Percentiles rank a stretch among this genome's conserved stretches.
These are phyloP conservation scores for Acer campestre DNA, from an alignment of 345 rosid species.

Conservation along the genomic window DNA sequence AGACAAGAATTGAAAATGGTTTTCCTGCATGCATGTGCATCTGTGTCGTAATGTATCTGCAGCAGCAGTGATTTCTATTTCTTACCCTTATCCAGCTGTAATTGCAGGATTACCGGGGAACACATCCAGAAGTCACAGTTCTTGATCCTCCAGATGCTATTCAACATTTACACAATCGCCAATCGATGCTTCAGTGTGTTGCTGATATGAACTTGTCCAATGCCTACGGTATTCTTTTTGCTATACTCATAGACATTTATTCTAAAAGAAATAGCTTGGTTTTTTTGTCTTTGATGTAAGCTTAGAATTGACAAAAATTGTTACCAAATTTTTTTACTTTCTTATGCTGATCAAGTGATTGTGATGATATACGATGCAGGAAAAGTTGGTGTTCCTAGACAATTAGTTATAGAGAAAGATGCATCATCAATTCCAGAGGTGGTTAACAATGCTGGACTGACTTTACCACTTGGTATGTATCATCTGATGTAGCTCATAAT, in stretches of 20 bases:
- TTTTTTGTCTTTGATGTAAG: conserved; percentile 7
- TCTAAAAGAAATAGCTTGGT: background rate
- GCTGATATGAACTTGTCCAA: conserved; percentile 71
- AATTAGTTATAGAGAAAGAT: conserved; percentile 63
- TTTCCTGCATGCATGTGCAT: background rate
- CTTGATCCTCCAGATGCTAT: conserved; percentile 88
- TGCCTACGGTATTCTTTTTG: conserved; percentile 44
- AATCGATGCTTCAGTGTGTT: conserved; percentile 81
- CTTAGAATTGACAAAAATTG: background rate
- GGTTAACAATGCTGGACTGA: conserved; percentile 60
- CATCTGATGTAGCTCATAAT: too few relatives aligned
- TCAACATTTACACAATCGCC: conserved; percentile 72
- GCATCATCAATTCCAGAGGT: conserved; percentile 65
- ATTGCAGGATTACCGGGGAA: conserved; percentile 60
- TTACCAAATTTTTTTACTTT: background rate
- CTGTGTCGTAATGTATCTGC: background rate
- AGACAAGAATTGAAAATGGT: background rate
- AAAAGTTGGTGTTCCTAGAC: conserved; percentile 65
- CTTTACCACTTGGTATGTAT: conserved; percentile 61
- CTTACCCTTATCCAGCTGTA: conserved; percentile 4
- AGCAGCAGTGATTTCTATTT: background rate
- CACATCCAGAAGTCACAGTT: conserved; percentile 83
- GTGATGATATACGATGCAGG: conserved; percentile 39
- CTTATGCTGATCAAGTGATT: conserved; percentile 13
- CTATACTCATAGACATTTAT: background rate